Base-by-base conservation (phyloP, 495 filamentous ascomycete species). In the Parmelia sp. region DNA sequence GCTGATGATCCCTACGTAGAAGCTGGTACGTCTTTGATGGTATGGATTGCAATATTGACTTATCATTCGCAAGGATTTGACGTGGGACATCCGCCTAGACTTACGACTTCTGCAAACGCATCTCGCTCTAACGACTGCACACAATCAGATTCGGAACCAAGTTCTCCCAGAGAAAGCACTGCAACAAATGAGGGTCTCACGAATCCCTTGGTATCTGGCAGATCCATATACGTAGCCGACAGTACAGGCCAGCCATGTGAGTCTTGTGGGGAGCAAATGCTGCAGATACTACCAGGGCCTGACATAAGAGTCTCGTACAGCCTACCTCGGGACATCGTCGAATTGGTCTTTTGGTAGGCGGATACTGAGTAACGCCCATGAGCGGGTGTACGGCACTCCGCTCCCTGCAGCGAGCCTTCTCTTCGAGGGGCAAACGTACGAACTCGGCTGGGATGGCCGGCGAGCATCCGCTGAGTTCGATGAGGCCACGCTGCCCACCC, bases 311-410 rank as follows among this genome's bases (percentile, higher is more conserved):
- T 21, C 40, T 40, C 35, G 17, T 40, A 35, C 47, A 78, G 76
- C 75, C 60, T 80, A 78, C 58, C 63, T 80, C 56, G 77, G 76
- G 62, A 76, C 77, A 25, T 79, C 77, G 8, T 80, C 77, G 1
- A 79, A 78, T 61, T 80, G 77, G 77, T 75, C 76, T n/a, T 79
- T 80, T 63, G 74, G 74, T 29, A 72, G 76, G 31, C 72, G 74
- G 42, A 71, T 78, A 17, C 65, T 80, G 29, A 75, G 75, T 51
- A 66, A 76, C 60, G 76, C 71, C 19, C 76, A 80, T 44, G 74
- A 75, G 35, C 69, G 74, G 45, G 62, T 78, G 1, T 75, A 75
- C 45, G 69, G 74, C 9, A 65, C 73, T 35, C 68, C 74, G 1
- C 67, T 78, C 3, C 73, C 74, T 19, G 71, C 76, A 21, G 75